Conservation (phyloP, 495 filamentous ascomycete genomes). For the Podospora sp. region DNA sequence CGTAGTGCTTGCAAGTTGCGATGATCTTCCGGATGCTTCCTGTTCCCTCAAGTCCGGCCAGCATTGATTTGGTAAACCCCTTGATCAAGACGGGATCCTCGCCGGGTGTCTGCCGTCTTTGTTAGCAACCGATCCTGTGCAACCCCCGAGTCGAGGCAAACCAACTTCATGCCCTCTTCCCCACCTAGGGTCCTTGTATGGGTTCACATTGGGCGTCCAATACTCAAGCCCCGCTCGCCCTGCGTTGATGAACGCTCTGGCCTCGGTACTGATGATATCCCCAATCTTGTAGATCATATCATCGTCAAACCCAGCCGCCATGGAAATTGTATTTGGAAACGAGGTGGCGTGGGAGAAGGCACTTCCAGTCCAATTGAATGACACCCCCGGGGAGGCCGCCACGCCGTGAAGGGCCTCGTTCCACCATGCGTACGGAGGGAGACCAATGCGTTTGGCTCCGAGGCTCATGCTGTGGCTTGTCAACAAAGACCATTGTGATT, state of each 20-base stretch:
- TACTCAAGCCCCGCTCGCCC: slow-evolving; percentile 60
- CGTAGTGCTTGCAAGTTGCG: slow-evolving; percentile 67
- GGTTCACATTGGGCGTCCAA: slow-evolving; percentile 14
- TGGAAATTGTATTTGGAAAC: slow-evolving; percentile 49
- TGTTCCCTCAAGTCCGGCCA: slow-evolving; percentile 61
- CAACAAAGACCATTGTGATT: neutral
- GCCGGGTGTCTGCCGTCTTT: slow-evolving; percentile 17
- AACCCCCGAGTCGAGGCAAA: neutral
- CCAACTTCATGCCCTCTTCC: slow-evolving; percentile 35
- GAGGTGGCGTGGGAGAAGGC: slow-evolving; percentile 47
- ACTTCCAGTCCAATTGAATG: slow-evolving; percentile 24
- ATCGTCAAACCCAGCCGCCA: slow-evolving; percentile 53
- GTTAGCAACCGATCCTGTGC: neutral
- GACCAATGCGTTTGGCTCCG: slow-evolving; percentile 44
- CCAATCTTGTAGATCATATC: slow-evolving; percentile 44
- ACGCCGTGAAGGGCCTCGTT: slow-evolving; percentile 55
- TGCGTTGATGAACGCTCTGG: slow-evolving; percentile 67
- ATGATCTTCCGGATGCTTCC: slow-evolving; percentile 51
- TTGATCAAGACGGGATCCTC: slow-evolving; percentile 39
- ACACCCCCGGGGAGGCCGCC: slow-evolving; percentile 38
- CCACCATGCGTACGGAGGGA: slow-evolving; percentile 54
- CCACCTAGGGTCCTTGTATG: slow-evolving; percentile 48
- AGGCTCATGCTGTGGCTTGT: slow-evolving; percentile 32
- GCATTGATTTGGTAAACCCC: slow-evolving; percentile 60
- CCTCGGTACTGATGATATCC: slow-evolving; percentile 58